Percentiles rank a stretch among this genome's conserved stretches.
These are phyloP conservation scores for Vitis hybrid DNA, from an alignment of 177 flowering plant genomes.

Conservation along the genomic window DNA sequence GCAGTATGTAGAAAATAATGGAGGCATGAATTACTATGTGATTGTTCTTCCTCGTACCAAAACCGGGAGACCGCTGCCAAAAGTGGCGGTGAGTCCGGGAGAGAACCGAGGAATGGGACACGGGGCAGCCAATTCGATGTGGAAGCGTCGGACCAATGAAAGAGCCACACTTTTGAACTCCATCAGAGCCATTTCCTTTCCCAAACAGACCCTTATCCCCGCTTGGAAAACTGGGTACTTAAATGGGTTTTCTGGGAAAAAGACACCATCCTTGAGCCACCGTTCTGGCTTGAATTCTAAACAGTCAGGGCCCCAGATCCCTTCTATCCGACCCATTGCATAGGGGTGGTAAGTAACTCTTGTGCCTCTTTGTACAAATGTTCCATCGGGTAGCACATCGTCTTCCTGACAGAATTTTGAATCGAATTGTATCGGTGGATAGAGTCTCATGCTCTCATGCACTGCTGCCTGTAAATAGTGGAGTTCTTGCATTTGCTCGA, in stretches of 20 bases:
- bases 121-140: slow-evolving; percentile 19
- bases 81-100: slow-evolving; percentile 57
- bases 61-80: slow-evolving; percentile 49
- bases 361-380: slow-evolving; percentile 51
- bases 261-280: slow-evolving; percentile 59
- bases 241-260: slow-evolving; percentile 44
- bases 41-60: slow-evolving; percentile 18
- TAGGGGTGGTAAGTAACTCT: slow-evolving; percentile 80
- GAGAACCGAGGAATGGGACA: slow-evolving; percentile 29
- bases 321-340: slow-evolving; percentile 84
- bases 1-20: not conserved
- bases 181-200: slow-evolving; percentile 73
- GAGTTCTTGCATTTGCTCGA: slow-evolving; percentile 42
- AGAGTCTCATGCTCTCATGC: slow-evolving; percentile 69
- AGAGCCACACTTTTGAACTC: slow-evolving; percentile 55
- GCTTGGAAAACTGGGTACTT: slow-evolving; percentile 85
- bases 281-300: slow-evolving; percentile 69
- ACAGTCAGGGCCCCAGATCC: slow-evolving; percentile 72
- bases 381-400: slow-evolving; percentile 74
- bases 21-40: too few relatives aligned
- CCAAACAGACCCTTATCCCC: slow-evolving; percentile 76
- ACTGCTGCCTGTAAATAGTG: slow-evolving; percentile 65
- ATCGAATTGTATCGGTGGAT: slow-evolving; percentile 80
- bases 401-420: slow-evolving; percentile 61
- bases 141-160: slow-evolving; percentile 43